Conservation (phyloP, 192 early-diverging fungal genomes). For the Coemansia sp. region DNA sequence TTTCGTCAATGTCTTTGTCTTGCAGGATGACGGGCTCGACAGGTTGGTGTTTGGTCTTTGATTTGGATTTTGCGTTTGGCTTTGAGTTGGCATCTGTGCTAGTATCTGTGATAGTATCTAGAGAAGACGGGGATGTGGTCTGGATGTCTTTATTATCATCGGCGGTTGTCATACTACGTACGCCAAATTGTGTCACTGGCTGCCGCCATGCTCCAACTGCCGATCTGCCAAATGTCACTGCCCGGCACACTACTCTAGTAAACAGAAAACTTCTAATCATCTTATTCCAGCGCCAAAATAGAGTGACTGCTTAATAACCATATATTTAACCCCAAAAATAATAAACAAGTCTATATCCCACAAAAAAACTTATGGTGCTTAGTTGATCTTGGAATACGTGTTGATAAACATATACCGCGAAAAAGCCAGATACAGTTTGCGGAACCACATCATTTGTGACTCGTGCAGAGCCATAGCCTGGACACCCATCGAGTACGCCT, state of each 20-base stretch:
- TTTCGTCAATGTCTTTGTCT: slow-evolving; percentile 71
- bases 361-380: slow-evolving; percentile 1
- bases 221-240: neutral
- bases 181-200: neutral
- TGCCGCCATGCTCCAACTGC: neutral
- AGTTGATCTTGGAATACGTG: slow-evolving; percentile 49
- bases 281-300: neutral
- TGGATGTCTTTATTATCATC: neutral
- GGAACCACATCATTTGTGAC: slow-evolving; percentile 92
- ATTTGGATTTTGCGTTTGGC: neutral
- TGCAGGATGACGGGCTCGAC: slow-evolving; percentile 53
- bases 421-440: slow-evolving; percentile 80
- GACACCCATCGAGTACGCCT: slow-evolving; percentile 57
- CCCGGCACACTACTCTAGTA: neutral
- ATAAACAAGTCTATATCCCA: neutral
- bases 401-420: slow-evolving; percentile 91
- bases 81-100: neutral
- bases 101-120: neutral
- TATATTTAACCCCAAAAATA: neutral
- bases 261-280: neutral
- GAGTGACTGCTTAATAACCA: too few species aligned
- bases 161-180: neutral
- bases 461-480: slow-evolving; percentile 78
- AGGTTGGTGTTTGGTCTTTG: neutral
- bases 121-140: neutral